A percentile compares a stretch with the other conserved stretches of the same genome.
These are phyloP conservation scores for Crithidia acanthocephali DNA, from an alignment of 208 protist species.

Conservation along the genomic window DNA sequence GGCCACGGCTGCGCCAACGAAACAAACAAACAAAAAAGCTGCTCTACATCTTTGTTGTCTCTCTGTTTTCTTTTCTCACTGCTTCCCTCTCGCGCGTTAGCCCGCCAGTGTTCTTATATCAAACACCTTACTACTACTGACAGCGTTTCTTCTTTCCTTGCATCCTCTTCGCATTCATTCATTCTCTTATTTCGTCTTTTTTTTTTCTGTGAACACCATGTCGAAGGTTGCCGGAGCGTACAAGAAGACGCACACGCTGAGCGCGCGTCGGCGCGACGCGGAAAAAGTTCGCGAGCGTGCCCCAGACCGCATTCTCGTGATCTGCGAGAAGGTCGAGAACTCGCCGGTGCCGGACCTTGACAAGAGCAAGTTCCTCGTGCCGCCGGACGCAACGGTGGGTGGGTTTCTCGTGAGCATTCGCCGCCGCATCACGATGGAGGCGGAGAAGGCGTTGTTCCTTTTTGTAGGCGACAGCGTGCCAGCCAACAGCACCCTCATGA, in stretches of 20 bases:
- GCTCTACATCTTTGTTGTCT: no score
- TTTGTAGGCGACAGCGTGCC: slow-evolving; percentile 93
- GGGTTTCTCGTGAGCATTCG: slow-evolving; percentile 95
- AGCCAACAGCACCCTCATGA: slow-evolving; percentile 68
- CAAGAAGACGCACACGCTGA: slow-evolving; percentile 74
- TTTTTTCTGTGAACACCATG: not conserved
- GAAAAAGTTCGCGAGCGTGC: slow-evolving; percentile 69
- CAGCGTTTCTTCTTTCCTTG: no score
- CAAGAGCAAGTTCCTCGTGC: slow-evolving; percentile 93
- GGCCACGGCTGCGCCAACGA: no score
- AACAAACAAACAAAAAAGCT: no score
- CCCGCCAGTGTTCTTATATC: no score
- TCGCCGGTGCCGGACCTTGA: slow-evolving; percentile 91
- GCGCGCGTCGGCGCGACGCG: slow-evolving; percentile 70
- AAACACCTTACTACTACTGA: no score
- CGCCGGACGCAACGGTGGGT: slow-evolving; percentile 89
- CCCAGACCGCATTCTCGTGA: slow-evolving; percentile 89
- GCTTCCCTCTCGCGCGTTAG: no score
- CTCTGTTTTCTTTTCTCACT: not conserved
- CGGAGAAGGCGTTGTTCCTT: slow-evolving; percentile 95
- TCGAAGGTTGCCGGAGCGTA: slow-evolving; percentile 31
- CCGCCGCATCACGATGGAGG: slow-evolving; percentile 91
- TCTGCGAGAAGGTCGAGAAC: slow-evolving; percentile 93
- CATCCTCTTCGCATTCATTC: no score
- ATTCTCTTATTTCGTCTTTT: not conserved